phyloP scores from a whole-genome alignment of 2,329 filamentous ascomycete species.

The Paecilomyces variotii region DNA sequence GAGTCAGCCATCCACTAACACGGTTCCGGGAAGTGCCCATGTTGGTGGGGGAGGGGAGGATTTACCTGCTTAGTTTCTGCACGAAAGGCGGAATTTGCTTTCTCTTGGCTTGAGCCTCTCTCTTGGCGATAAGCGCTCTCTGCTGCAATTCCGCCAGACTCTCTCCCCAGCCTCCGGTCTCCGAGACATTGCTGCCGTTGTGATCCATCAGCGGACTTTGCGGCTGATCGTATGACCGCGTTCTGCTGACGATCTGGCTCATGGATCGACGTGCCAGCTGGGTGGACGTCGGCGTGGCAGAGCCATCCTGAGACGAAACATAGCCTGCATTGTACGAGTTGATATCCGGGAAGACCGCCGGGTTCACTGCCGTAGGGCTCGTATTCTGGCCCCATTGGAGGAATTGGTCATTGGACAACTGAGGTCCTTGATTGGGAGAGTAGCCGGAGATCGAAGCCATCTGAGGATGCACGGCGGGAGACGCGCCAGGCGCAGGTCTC shows the following conservation, averaged over 20 bases:
- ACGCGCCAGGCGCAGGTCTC: conserved; percentile 63
- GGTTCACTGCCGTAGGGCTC: conserved; percentile 20
- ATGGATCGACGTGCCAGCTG: conserved; percentile 35
- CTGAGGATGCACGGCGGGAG: conserved; percentile 52
- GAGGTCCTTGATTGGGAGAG: conserved; percentile 34
- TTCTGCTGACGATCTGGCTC: conserved; percentile 31
- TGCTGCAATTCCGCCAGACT: conserved; percentile 73
- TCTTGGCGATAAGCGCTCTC: conserved; percentile 71
- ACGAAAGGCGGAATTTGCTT: conserved; percentile 98
- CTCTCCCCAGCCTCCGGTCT: conserved; percentile 43
- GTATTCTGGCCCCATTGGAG: conserved; percentile 47
- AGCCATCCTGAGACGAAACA: conserved; percentile 41
- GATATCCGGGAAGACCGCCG: conserved; percentile 32
- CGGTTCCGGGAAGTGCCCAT: not conserved
- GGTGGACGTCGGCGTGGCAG: conserved; percentile 31
- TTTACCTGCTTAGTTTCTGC: conserved; percentile 92
- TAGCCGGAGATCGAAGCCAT: conserved; percentile 45
- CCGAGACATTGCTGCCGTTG: conserved; percentile 13
- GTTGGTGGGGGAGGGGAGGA: conserved; percentile 1
- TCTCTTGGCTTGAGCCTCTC: conserved; percentile 78
- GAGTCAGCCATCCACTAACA: conserved; percentile 9
- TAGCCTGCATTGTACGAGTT: conserved; percentile 23
- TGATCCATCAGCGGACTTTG: conserved; percentile 21
- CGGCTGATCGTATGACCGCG: conserved; percentile 31
- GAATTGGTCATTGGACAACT: conserved; percentile 45